Percentiles rank a stretch among this genome's conserved stretches.
phyloP scores from a whole-genome alignment of 225 moss, liverwort and hornwort genomes.

The Bryum argenteum region DNA sequence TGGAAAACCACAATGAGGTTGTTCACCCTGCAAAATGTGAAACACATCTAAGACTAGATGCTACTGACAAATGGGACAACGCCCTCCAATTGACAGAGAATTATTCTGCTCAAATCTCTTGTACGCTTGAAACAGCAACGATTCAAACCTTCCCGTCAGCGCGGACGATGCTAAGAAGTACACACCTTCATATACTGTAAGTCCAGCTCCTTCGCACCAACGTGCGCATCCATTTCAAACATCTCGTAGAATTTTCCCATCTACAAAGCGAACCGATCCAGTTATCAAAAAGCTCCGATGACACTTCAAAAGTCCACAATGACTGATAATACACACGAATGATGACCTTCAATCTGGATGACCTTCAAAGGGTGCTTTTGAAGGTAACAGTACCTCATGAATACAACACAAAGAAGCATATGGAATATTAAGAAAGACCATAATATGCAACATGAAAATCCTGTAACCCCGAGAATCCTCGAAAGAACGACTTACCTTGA shows the following conservation, averaged over 20 bases:
- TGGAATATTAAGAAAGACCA: background rate
- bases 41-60: background rate
- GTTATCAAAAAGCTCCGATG: slow-evolving; percentile 12
- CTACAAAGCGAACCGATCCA: slow-evolving; percentile 45
- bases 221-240: slow-evolving; percentile 99
- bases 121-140: background rate
- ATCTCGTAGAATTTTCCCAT: slow-evolving; percentile 99
- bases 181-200: slow-evolving; percentile 99
- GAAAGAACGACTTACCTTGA: slow-evolving; percentile 67
- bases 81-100: slow-evolving; percentile 1
- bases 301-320: background rate
- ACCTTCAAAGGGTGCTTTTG: background rate
- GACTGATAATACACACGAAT: slow-evolving; percentile 11
- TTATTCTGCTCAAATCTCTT: background rate
- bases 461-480: slow-evolving; percentile 4
- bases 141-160: slow-evolving; percentile 7
- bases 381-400: slow-evolving; percentile 13
- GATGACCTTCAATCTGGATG: slow-evolving; percentile 13
- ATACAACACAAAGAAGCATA: background rate
- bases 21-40: slow-evolving; percentile 67
- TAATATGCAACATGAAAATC: background rate
- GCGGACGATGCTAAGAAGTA: slow-evolving; percentile 9
- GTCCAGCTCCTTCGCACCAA: slow-evolving; percentile 91
- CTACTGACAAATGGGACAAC: background rate
- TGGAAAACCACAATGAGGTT: slow-evolving; percentile 99